These are phyloP conservation scores for Maudiozyma saulgeensis DNA, from an alignment of 805 yeast species.

Conservation along the genomic window DNA sequence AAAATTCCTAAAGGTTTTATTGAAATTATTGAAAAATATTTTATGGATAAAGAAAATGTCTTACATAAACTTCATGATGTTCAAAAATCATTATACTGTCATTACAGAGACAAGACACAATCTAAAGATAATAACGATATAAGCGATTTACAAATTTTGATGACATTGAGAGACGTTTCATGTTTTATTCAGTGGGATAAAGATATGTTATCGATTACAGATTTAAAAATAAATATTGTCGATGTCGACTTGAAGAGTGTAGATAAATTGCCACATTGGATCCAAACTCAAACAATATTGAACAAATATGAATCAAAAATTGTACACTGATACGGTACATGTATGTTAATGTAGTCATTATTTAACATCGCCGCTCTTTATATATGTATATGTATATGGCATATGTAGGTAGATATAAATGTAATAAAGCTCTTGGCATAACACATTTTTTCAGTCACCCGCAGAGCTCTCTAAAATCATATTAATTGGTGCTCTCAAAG, in stretches of 20 bases:
- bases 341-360: not conserved
- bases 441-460: no score
- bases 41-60: slow-evolving; percentile 14
- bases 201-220: not conserved
- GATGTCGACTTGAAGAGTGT: slow-evolving; percentile 48
- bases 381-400: no score
- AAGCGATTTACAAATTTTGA: slow-evolving; percentile 20
- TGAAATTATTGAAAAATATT: slow-evolving; percentile 14
- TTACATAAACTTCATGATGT: slow-evolving; percentile 13
- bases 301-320: not conserved
- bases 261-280: slow-evolving; percentile 41
- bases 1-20: slow-evolving; percentile 11
- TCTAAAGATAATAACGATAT: slow-evolving; percentile 8
- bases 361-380: no score
- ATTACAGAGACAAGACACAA: not conserved
- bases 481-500: no score
- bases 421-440: no score
- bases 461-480: no score
- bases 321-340: not conserved
- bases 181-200: slow-evolving; percentile 24
- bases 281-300: slow-evolving; percentile 16
- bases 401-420: no score
- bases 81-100: slow-evolving; percentile 13
- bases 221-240: slow-evolving; percentile 26
- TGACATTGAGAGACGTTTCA: slow-evolving; percentile 34